phyloP scores from a whole-genome alignment of 768 basidiomycete genomes.

The Brasilioporus rufonigricans region DNA sequence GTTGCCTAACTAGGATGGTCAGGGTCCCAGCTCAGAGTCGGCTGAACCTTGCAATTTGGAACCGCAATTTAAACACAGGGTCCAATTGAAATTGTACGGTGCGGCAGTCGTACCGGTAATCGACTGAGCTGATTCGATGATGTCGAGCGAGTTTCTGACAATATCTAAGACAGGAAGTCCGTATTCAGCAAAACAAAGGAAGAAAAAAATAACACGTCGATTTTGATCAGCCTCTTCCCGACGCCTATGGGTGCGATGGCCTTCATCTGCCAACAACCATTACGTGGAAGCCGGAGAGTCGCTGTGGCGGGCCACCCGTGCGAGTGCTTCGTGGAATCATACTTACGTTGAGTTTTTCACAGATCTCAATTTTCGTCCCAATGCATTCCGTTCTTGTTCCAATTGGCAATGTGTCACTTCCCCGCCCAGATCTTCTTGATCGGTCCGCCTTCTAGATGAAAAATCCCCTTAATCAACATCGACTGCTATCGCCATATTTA shows the following conservation, averaged over 20 bases:
- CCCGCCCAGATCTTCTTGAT: conserved; percentile 13
- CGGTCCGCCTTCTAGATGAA: conserved; percentile 14
- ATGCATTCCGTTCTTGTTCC: background rate
- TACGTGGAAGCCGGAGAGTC: conserved; percentile 14
- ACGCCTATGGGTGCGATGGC: background rate
- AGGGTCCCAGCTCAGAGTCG: background rate
- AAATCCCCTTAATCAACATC: conserved; percentile 10
- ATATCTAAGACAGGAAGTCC: background rate
- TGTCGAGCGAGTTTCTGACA: background rate
- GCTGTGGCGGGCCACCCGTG: background rate
- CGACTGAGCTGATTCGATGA: background rate
- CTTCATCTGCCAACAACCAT: conserved; percentile 7
- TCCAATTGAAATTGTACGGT: background rate
- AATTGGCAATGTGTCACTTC: background rate
- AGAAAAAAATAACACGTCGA: background rate
- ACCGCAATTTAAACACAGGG: background rate
- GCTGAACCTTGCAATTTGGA: background rate
- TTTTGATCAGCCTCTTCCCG: background rate
- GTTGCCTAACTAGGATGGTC: conserved; percentile 8
- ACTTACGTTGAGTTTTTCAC: conserved; percentile 2
- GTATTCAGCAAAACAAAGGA: background rate
- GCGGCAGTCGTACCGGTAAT: background rate
- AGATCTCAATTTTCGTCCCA: background rate
- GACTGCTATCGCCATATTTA: background rate
- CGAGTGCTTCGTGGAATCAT: background rate